Evolutionary conservation across 805 yeast species (phyloP).

Genomic region (Trichomonascus vanleenenianus): DNA sequence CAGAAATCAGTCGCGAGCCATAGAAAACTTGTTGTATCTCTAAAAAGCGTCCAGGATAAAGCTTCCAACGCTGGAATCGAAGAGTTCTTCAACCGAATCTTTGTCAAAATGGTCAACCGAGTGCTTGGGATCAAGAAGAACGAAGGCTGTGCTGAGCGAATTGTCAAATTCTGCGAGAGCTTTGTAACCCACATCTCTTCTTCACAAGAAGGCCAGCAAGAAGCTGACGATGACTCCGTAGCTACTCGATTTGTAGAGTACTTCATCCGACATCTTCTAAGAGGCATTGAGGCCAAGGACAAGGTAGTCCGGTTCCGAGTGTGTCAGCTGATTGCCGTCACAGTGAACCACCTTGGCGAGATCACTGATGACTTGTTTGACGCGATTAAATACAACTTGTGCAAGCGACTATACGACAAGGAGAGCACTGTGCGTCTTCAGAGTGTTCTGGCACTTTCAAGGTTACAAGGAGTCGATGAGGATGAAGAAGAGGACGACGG

Average conservation of each 20-base stretch:
- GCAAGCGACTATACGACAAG: conserved; percentile 52
- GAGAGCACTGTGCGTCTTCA: conserved; percentile 77
- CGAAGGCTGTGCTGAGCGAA: conserved; percentile 65
- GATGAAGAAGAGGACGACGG: conserved; percentile 28
- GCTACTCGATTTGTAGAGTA: conserved; percentile 50
- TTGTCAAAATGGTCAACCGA: conserved; percentile 56
- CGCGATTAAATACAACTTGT: conserved; percentile 50
- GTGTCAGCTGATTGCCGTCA: conserved; percentile 63
- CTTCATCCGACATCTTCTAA: conserved; percentile 57
- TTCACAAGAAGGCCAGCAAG: conserved; percentile 25
- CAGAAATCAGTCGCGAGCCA: conserved; percentile 71
- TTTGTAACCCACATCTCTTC: conserved; percentile 42
- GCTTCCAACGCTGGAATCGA: conserved; percentile 46
- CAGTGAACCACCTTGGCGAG: conserved; percentile 66
- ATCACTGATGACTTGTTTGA: conserved; percentile 67
- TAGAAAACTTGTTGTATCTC: conserved; percentile 57
- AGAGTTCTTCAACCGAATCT: conserved; percentile 51
- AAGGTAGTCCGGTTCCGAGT: conserved; percentile 73
- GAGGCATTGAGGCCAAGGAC: conserved; percentile 72
- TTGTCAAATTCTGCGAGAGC: conserved; percentile 58
- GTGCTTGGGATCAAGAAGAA: conserved; percentile 60
- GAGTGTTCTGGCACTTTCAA: conserved; percentile 70
- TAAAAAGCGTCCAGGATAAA: conserved; percentile 46
- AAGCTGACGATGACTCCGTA: conserved; percentile 30
- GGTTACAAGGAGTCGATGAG: conserved; percentile 59